These are phyloP conservation scores for Saxophila tyrrhenica DNA, from an alignment of 495 filamentous ascomycete genomes.

Conservation along the genomic window DNA sequence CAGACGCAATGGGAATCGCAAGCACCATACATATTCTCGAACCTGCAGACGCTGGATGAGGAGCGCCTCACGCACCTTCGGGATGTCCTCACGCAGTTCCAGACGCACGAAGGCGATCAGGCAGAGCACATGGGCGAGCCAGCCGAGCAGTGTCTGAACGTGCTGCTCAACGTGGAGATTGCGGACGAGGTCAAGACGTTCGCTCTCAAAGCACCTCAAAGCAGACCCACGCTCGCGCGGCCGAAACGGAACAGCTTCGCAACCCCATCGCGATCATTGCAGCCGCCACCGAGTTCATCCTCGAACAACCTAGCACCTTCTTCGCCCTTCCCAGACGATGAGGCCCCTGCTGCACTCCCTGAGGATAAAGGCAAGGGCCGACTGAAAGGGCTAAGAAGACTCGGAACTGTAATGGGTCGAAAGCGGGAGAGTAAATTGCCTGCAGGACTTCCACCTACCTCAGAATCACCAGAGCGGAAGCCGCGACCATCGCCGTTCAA, in stretches of 20 bases:
- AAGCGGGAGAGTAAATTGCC: conserved; percentile 28
- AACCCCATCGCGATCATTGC: background rate
- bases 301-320: conserved; percentile 14
- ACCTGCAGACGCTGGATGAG: conserved; percentile 85
- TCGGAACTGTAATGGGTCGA: conserved; percentile 30
- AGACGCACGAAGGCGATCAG: conserved; percentile 86
- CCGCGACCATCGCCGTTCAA: conserved; percentile 17
- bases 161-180: conserved; percentile 78
- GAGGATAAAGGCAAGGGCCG: conserved; percentile 25
- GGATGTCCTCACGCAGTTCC: conserved; percentile 81
- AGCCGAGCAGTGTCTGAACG: conserved; percentile 72
- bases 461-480: conserved; percentile 28
- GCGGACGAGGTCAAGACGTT: conserved; percentile 84
- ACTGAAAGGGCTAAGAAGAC: conserved; percentile 27
- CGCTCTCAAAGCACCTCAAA: conserved; percentile 39
- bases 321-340: conserved; percentile 16
- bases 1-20: conserved; percentile 87
- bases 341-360: conserved; percentile 27
- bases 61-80: conserved; percentile 80
- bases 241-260: conserved; percentile 25
- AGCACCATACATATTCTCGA: conserved; percentile 91
- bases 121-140: conserved; percentile 64
- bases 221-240: conserved; percentile 8
- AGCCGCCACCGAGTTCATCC: conserved; percentile 11
- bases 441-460: conserved; percentile 18